Conservation (phyloP, 441 rosid genomes). For the Flueggea neowawraea region DNA sequence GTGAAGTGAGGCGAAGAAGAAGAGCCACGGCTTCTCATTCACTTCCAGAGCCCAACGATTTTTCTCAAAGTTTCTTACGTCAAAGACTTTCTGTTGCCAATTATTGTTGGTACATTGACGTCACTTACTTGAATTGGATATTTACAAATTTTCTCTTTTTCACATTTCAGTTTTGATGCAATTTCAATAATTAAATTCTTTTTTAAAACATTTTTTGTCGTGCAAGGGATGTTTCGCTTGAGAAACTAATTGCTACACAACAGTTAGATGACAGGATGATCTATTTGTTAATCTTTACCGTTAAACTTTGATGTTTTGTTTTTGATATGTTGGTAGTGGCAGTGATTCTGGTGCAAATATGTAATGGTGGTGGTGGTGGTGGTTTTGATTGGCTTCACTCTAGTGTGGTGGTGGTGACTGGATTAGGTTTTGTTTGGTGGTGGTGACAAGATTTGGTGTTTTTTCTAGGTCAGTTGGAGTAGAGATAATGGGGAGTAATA, state of each 20-base stretch:
- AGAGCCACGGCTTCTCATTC: slow-evolving; percentile 53
- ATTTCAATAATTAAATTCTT: slow-evolving; percentile 7
- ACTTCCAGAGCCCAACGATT: slow-evolving; percentile 76
- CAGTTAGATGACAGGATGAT: slow-evolving; percentile 42
- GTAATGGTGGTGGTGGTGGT: too few species aligned
- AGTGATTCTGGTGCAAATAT: too few species aligned
- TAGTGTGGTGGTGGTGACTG: too few species aligned
- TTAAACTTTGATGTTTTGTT: too few species aligned
- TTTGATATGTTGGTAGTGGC: too few species aligned
- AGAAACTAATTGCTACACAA: slow-evolving; percentile 46
- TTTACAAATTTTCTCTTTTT: neutral
- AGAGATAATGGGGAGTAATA: too few species aligned
- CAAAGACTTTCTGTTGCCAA: slow-evolving; percentile 80
- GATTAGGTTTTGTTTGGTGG: too few species aligned
- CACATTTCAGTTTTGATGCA: neutral
- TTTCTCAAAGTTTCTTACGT: slow-evolving; percentile 86
- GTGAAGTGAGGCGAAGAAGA: slow-evolving; percentile 30
- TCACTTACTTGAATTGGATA: neutral
- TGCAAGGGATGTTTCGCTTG: slow-evolving; percentile 74
- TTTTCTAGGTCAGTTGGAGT: too few species aligned
- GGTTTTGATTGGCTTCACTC: too few species aligned
- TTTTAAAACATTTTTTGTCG: too few species aligned
- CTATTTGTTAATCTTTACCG: too few species aligned
- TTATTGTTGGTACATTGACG: slow-evolving; percentile 58
- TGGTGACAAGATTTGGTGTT: too few species aligned